These are phyloP conservation scores for Emergomyces pasteurianus DNA, from an alignment of 2,329 filamentous ascomycete species.

Conservation along the genomic window DNA sequence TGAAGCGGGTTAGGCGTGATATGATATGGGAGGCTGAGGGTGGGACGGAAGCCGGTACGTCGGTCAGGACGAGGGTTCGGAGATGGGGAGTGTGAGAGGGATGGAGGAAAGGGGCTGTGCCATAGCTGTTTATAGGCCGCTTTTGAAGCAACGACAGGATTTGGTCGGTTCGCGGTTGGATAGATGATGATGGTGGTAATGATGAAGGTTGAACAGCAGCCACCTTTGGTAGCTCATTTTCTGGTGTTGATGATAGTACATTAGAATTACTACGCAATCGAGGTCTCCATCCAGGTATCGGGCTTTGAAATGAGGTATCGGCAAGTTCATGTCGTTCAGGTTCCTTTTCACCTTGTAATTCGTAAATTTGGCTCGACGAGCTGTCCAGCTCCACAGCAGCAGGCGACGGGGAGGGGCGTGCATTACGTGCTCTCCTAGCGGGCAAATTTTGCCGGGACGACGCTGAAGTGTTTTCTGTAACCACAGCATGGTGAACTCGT, in stretches of 20 bases:
- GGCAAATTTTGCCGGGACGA: conserved; percentile 18
- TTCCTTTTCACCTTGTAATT: conserved; percentile 20
- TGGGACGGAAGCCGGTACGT: conserved; percentile 38
- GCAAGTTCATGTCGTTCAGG: conserved; percentile 28
- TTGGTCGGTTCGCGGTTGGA: conserved; percentile 17
- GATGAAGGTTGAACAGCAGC: not conserved
- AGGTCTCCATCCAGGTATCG: not conserved
- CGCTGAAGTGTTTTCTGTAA: conserved; percentile 36
- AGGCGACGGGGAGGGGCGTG: conserved; percentile 6
- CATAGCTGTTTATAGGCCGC: conserved; percentile 22
- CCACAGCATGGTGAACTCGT: conserved; percentile 42
- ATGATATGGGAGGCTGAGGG: conserved; percentile 33
- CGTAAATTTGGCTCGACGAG: conserved; percentile 19
- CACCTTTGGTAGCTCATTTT: not conserved
- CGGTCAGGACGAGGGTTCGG: conserved; percentile 44
- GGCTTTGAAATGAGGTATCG: conserved; percentile 16
- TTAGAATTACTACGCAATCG: not conserved
- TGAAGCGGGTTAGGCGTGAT: conserved; percentile 40
- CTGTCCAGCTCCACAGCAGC: conserved; percentile 20
- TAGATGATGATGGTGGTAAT: conserved; percentile 12
- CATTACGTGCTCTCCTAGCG: conserved; percentile 9
- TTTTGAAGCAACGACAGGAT: conserved; percentile 29
- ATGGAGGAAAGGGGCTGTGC: conserved; percentile 33
- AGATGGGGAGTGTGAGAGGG: conserved; percentile 44
- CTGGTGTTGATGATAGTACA: not conserved